A percentile compares a stretch with the other conserved stretches of the same genome.
These are phyloP conservation scores for Ophiostoma triangulosporum DNA, from an alignment of 2,329 filamentous ascomycete species.

Conservation along the genomic window DNA sequence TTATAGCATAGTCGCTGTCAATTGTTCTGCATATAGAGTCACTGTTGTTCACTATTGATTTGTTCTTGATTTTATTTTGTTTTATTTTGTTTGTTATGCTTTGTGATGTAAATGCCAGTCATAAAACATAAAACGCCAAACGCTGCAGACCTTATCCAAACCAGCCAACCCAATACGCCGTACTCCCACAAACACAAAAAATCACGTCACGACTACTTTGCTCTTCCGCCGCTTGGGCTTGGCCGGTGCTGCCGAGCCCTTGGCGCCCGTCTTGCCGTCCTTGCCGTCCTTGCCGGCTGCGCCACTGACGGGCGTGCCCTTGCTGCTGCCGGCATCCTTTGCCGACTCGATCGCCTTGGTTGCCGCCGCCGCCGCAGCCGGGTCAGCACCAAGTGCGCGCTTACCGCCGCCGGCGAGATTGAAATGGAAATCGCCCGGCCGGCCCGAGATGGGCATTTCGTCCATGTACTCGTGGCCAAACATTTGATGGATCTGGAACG, in stretches of 20 bases:
- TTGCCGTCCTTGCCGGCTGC: constrained; percentile 31
- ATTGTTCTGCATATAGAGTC: no score
- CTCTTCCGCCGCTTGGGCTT: constrained; percentile 37
- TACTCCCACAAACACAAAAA: no score
- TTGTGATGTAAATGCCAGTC: neutral
- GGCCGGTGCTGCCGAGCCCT: constrained; percentile 20
- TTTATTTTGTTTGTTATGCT: no score
- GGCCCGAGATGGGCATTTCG: constrained; percentile 53
- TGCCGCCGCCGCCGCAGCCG: constrained; percentile 12
- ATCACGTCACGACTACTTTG: constrained; percentile 18
- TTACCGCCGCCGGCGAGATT: constrained; percentile 45
- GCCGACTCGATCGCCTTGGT: constrained; percentile 12
- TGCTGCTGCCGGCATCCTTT: constrained; percentile 15
- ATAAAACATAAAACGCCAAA: no score
- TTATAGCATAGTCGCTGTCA: no score
- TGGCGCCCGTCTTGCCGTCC: constrained; percentile 13
- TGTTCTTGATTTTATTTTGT: neutral
- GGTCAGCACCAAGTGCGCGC: constrained; percentile 15
- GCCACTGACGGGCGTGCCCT: constrained; percentile 19
- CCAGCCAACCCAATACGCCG: no score
- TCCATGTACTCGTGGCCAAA: constrained; percentile 53
- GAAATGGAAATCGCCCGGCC: constrained; percentile 51
- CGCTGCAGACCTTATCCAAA: no score
- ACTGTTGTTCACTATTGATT: no score
- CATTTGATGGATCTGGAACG: constrained; percentile 41